Evolutionary conservation across 768 basidiomycete species (phyloP).

Genomic region (Chalciporus piperatus): DNA sequence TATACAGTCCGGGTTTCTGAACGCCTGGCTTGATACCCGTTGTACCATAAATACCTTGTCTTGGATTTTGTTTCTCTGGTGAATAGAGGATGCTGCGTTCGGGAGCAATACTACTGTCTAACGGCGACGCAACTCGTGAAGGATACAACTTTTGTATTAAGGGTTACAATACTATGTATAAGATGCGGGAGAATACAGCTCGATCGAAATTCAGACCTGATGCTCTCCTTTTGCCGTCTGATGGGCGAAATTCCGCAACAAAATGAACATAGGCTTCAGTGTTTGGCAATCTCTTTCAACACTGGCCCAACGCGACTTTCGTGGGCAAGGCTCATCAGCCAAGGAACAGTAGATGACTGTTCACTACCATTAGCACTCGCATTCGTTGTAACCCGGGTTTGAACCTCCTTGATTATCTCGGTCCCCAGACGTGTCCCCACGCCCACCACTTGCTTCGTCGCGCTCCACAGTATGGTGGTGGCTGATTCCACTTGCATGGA

Average conservation of each 20-base stretch:
- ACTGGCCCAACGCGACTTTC: constrained; percentile 25
- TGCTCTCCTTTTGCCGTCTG: too few species aligned
- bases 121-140: too few species aligned
- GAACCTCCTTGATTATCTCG: constrained; percentile 23
- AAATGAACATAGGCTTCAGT: background rate
- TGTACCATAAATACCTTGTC: background rate
- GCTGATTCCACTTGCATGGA: constrained; percentile 6
- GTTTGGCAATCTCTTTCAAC: constrained; percentile 17
- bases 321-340: constrained; percentile 23
- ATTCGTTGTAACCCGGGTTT: constrained; percentile 7
- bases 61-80: background rate
- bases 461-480: constrained; percentile 11
- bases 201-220: background rate
- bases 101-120: background rate
- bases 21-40: background rate
- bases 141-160: too few species aligned
- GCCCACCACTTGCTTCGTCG: constrained; percentile 15
- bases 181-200: too few species aligned
- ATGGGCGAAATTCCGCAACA: too few species aligned
- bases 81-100: background rate
- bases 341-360: constrained; percentile 20
- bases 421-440: constrained; percentile 15
- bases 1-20: background rate
- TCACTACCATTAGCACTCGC: constrained; percentile 8
- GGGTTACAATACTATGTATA: too few species aligned